Base-by-base conservation (phyloP, 805 yeast genomes). In the Starmera caribaea region DNA sequence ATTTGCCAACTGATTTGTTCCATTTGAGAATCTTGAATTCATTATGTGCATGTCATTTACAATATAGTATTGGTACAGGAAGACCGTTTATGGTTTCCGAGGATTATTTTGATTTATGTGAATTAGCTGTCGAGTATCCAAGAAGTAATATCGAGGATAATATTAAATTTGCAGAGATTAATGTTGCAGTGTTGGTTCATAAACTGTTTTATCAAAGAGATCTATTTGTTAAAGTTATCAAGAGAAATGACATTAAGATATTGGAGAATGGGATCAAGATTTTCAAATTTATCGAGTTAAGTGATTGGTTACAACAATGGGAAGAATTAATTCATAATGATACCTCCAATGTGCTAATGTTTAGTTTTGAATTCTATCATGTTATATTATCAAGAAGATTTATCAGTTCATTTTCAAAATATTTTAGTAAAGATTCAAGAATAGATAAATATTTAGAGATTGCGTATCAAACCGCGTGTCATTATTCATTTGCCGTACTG, bases 1-100 rank as follows among this genome's bases (percentile, higher is more conserved):
- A 13, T 65, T 47, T 39, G 50, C 52, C 15, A 51, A 58, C 2
- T 37, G 80, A 76, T 47, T 41, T 76, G 35, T 76, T 68, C 51
- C 76, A 74, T 48, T 48, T 75, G 42, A 56, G 83, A 42, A 72
- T 76, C 24, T 66, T 73, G 57, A 74, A 73, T 40, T 62, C 77
- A 5, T 50, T 74, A 44, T 68, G 74, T 29, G 68, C 74, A 8
- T 65, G 74, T 40, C 75, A 74, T 54, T 53, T 75, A 27, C 76
- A 70, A 38, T 64, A 65, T 44, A 63, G 78, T 1, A 61, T 75
- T 17, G 75, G 77, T 0, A 59, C 63, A 37, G 76, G 78, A 1
- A 55, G 67, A 33, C 72, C 72, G n/a, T 58, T 63, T 13, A 50
- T 63, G 53, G 59, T 69, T 6, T 59, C 69, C 0, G 39, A 45